phyloP scores from a whole-genome alignment of 1,139 yeast species.

The Suhomyces bolitotheri region DNA sequence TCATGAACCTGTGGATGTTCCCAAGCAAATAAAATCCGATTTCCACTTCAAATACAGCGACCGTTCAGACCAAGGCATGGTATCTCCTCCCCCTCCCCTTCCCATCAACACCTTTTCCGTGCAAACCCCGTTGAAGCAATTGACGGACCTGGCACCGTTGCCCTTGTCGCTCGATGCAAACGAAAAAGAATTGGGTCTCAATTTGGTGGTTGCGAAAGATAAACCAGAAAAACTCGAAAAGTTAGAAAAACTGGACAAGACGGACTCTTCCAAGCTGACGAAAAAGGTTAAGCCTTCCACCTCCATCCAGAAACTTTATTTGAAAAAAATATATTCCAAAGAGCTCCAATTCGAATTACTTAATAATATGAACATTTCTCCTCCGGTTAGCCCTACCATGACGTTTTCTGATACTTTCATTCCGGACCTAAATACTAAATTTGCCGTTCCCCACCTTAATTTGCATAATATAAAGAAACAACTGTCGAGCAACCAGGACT shows the following conservation, averaged over 20 bases:
- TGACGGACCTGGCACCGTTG: conserved; percentile 23
- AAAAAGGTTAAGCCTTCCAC: conserved; percentile 11
- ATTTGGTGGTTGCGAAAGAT: conserved; percentile 1
- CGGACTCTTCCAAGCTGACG: conserved; percentile 2
- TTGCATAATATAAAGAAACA: conserved; percentile 6
- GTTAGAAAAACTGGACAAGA: not conserved
- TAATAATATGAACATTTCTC: conserved; percentile 15
- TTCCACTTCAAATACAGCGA: conserved; percentile 35
- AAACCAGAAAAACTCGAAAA: not conserved
- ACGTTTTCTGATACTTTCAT: conserved; percentile 8
- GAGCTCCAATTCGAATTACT: conserved; percentile 41
- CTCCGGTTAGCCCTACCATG: conserved; percentile 12
- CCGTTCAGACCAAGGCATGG: conserved; percentile 1
- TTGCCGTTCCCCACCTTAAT: conserved; percentile 8
- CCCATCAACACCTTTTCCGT: not conserved
- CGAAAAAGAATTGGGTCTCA: conserved; percentile 5
- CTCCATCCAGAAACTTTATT: conserved; percentile 20
- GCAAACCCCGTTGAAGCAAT: conserved; percentile 7
- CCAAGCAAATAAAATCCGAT: conserved; percentile 24
- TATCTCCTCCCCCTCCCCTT: conserved; percentile 7
- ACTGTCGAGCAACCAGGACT: conserved; percentile 1
- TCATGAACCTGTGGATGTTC: conserved; percentile 1
- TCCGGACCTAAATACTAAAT: conserved; percentile 4
- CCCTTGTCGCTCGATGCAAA: conserved; percentile 21
- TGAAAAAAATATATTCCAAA: conserved; percentile 39